Conservation (phyloP, 805 yeast species). For the Candida rishiriensis region DNA sequence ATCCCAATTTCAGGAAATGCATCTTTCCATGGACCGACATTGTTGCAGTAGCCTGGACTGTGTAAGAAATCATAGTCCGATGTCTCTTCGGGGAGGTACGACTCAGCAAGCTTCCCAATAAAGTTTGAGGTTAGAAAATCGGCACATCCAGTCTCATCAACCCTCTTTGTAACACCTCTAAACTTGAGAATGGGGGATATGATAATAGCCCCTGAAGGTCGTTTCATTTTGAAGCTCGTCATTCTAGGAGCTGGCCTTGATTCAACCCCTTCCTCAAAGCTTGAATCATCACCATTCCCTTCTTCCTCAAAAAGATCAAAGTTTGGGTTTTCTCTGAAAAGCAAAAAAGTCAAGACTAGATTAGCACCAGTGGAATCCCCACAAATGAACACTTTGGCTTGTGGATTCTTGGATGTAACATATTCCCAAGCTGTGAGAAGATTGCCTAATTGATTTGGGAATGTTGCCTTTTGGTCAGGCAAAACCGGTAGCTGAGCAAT, state of each 20-base stretch:
- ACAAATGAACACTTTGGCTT: conserved; percentile 29
- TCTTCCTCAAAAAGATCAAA: conserved; percentile 12
- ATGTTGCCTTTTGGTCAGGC: conserved; percentile 8
- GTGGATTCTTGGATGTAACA: conserved; percentile 18
- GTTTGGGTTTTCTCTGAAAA: conserved; percentile 33
- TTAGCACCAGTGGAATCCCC: conserved; percentile 52
- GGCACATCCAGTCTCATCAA: conserved; percentile 8
- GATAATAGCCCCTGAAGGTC: conserved; percentile 22
- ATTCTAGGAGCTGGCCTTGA: conserved; percentile 20
- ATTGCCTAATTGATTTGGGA: conserved; percentile 25
- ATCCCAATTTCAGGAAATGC: conserved; percentile 40
- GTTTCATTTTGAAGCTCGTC: conserved; percentile 3
- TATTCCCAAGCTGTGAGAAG: conserved; percentile 31
- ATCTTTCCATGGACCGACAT: conserved; percentile 33
- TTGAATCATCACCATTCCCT: conserved; percentile 14
- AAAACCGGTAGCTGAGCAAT: conserved; percentile 29
- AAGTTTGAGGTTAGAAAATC: conserved; percentile 17
- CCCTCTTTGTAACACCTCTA: conserved; percentile 8
- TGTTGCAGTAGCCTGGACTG: conserved; percentile 30
- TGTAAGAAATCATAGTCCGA: conserved; percentile 22
- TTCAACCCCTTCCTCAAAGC: conserved; percentile 7
- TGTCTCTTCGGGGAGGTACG: conserved; percentile 11
- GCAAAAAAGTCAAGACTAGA: conserved; percentile 33
- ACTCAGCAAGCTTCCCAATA: conserved; percentile 11
- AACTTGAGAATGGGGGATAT: conserved; percentile 27